These are phyloP conservation scores for Xylaria sp. DNA, from an alignment of 2,329 filamentous ascomycete genomes.

Conservation along the genomic window DNA sequence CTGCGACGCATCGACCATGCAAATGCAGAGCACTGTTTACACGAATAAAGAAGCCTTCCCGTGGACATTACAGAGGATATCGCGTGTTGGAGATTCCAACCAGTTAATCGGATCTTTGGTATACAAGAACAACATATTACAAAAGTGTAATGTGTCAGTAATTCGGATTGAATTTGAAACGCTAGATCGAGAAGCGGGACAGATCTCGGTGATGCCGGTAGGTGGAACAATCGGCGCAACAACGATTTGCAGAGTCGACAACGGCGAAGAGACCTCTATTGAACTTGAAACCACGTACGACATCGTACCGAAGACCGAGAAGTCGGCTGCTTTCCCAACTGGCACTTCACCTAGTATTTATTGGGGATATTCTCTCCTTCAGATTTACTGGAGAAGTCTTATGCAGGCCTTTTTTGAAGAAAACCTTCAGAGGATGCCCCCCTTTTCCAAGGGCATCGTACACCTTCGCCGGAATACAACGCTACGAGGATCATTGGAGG, in stretches of 20 bases:
- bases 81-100: conserved; percentile 6
- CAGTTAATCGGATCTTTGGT: conserved; percentile 10
- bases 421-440: too few relatives aligned
- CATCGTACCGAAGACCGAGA: conserved; percentile 13
- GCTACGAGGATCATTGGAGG: too few relatives aligned
- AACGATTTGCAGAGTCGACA: too few relatives aligned
- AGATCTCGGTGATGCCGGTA: too few relatives aligned
- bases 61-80: conserved; percentile 23
- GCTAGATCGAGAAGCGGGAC: too few relatives aligned
- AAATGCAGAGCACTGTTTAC: conserved; percentile 18
- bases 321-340: too few relatives aligned
- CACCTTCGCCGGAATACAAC: too few relatives aligned
- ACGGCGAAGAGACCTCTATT: conserved; percentile 14
- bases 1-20: background rate
- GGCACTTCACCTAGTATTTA: too few relatives aligned
- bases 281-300: conserved; percentile 17
- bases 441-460: too few relatives aligned
- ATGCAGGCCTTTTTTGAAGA: conserved; percentile 5
- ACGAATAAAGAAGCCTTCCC: conserved; percentile 21
- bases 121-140: conserved; percentile 15
- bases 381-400: conserved; percentile 15
- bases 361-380: conserved; percentile 25
- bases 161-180: conserved; percentile 16
- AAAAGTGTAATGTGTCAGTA: conserved; percentile 19
- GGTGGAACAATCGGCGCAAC: too few relatives aligned